Conservation (phyloP, 495 filamentous ascomycete genomes). For the Cercophora samala region DNA sequence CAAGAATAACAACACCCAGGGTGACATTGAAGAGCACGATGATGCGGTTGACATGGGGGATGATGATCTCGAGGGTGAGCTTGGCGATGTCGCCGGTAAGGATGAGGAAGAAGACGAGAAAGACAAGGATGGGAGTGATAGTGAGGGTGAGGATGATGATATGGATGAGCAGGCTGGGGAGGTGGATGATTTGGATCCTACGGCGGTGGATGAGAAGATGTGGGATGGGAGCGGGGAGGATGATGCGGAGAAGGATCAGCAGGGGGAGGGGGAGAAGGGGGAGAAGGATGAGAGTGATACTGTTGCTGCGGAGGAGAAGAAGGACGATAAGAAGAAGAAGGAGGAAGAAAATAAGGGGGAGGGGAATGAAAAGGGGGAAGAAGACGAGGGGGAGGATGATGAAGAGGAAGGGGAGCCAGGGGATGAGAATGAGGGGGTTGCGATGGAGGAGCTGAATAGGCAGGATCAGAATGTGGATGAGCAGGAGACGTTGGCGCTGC, state of each 20-base stretch:
- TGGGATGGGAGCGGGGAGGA: constrained; percentile 85
- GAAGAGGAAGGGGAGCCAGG: constrained; percentile 62
- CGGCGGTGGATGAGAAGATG: constrained; percentile 93
- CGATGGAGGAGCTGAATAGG: constrained; percentile 60
- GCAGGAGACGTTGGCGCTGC: constrained; percentile 54
- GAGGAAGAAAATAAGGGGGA: constrained; percentile 59
- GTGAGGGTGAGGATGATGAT: constrained; percentile 59
- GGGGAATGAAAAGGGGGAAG: constrained; percentile 53
- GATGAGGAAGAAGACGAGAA: constrained; percentile 54
- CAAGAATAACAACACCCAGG: constrained; percentile 62
- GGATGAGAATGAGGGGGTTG: constrained; percentile 71
- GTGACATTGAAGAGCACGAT: constrained; percentile 71
- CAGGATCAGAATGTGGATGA: constrained; percentile 65
- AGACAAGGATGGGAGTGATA: constrained; percentile 32
- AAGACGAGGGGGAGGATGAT: constrained; percentile 48
- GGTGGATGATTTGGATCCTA: constrained; percentile 83
- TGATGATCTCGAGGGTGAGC: constrained; percentile 78
- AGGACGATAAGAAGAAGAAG: constrained; percentile 55
- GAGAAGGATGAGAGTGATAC: constrained; percentile 62
- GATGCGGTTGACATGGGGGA: constrained; percentile 96
- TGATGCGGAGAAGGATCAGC: constrained; percentile 73
- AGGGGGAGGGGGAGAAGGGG: constrained; percentile 67
- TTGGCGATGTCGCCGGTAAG: constrained; percentile 61
- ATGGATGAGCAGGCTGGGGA: constrained; percentile 86
- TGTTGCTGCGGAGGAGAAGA: constrained; percentile 55